Evolutionary conservation across 192 early-diverging fungal species (phyloP), one percentile per base, ranked within the genome.

Genomic region (Lobulomyces angularis): DNA sequence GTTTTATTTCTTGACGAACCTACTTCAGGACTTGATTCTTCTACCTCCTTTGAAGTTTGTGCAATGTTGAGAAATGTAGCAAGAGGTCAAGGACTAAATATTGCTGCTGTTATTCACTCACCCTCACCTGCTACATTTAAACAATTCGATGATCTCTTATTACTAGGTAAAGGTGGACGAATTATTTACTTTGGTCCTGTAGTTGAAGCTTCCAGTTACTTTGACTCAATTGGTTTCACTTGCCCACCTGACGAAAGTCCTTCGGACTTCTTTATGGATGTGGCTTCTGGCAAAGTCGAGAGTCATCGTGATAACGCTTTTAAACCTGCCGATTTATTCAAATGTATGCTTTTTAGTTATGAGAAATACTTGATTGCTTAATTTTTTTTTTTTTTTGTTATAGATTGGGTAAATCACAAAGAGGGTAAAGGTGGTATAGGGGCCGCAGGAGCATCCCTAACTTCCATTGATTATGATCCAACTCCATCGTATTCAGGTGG

Each of bases 91-190:
- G 62, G 67, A 16, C 49, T 83, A 11, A 77, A 68, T 0, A 67
- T 81, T 18, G 80, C 74, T 3, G 71, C 81, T n/a, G 72, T 83
- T n/a, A 71, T 83, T 30, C 81, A 83, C 43, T 77, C 74, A 12
- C 81, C 81, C 2, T 64, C 64, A 1, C 70, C 74, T 2, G 61
- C 69, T 9, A 62, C 81, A 0, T 83, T 80, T 45, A 43, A 59
- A 3, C 69, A 77, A 41, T 83, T 83, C 56, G 76, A 83, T 47
- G 81, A 83, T 40, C 53, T 83, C 3, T 26, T 83, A 16, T 57
- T 83, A 21, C 58, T 83, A 14, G 80, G 80, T n/a, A 79, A 82
- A 28, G 74, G 80, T 12, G 81, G 81, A 1, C 55, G 60, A 8
- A 56, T 78, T 8, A 61, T 82, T 11, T 83, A 74, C 44, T 58